These are phyloP conservation scores for Gossypium lobatum DNA, from an alignment of 441 rosid genomes.

Conservation along the genomic window DNA sequence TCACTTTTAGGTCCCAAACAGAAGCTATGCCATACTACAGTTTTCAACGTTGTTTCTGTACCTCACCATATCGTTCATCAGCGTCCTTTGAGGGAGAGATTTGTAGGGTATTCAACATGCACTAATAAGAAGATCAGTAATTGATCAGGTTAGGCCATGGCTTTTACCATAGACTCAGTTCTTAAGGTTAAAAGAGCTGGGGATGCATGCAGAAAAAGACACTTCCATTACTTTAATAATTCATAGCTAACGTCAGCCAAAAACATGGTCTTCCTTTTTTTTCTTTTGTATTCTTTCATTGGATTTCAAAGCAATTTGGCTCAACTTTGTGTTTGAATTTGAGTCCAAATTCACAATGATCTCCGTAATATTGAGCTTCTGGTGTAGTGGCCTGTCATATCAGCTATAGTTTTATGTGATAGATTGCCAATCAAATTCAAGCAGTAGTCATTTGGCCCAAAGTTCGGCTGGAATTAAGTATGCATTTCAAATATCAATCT, in stretches of 20 bases:
- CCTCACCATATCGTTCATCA: not conserved
- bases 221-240: not conserved
- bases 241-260: not conserved
- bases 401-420: not conserved
- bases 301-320: not conserved
- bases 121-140: not conserved
- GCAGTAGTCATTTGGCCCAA: not conserved
- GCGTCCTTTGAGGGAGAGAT: not conserved
- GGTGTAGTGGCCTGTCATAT: not conserved
- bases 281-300: not conserved
- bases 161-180: not conserved
- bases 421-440: not conserved
- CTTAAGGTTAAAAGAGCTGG: not conserved
- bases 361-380: not conserved
- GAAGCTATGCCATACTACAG: not conserved
- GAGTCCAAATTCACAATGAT: constrained; percentile 12
- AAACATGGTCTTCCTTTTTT: not conserved
- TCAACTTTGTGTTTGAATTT: not conserved
- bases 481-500: not conserved
- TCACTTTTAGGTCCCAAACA: constrained; percentile 2
- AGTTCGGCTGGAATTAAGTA: not conserved
- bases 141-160: not conserved
- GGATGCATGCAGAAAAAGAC: not conserved
- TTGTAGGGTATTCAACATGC: not conserved
- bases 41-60: not conserved